Conservation (phyloP, 1,284 basidiomycete genomes). For the Papiliotrema flavescens region DNA sequence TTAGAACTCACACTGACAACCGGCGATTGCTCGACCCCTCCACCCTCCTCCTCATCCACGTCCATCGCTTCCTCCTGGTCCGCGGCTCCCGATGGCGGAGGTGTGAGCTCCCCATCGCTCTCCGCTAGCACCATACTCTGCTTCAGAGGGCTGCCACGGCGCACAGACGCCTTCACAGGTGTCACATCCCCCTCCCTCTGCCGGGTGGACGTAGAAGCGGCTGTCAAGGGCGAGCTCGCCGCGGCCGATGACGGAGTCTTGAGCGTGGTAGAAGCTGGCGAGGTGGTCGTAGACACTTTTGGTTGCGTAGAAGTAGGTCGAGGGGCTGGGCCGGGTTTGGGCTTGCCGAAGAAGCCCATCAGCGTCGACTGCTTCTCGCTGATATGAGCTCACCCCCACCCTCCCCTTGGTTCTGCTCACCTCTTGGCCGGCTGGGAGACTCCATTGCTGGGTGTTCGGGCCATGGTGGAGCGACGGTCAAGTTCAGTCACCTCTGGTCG, state of each 20-base stretch:
- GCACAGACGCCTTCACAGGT: constrained; percentile 12
- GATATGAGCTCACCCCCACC: no score
- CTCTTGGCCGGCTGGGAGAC: no score
- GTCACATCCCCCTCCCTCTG: constrained; percentile 14
- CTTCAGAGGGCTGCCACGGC: constrained; percentile 17
- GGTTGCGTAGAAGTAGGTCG: constrained; percentile 1
- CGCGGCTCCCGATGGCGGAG: constrained; percentile 17
- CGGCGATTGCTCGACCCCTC: constrained; percentile 28
- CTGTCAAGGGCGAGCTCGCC: constrained; percentile 23
- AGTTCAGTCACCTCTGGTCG: no score
- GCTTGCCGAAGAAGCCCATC: constrained; percentile 48
- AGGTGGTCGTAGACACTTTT: constrained; percentile 15
- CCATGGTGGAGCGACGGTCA: no score
- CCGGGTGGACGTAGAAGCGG: constrained; percentile 5
- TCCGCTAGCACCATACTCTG: constrained; percentile 8
- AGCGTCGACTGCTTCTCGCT: constrained; percentile 46
- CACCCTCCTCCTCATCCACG: constrained; percentile 12
- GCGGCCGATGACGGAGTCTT: constrained; percentile 30
- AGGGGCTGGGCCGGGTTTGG: constrained; percentile 27
- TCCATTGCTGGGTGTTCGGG: no score
- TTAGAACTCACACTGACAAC: constrained; percentile 19
- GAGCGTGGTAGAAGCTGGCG: constrained; percentile 24
- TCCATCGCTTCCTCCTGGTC: constrained; percentile 19
- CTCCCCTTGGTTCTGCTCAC: no score
- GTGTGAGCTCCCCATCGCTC: constrained; percentile 27